A percentile compares a stretch with the other conserved stretches of the same genome.
Evolutionary conservation across 2,329 filamentous ascomycete genomes (phyloP).

Genomic region (Beauveria asiatica): DNA sequence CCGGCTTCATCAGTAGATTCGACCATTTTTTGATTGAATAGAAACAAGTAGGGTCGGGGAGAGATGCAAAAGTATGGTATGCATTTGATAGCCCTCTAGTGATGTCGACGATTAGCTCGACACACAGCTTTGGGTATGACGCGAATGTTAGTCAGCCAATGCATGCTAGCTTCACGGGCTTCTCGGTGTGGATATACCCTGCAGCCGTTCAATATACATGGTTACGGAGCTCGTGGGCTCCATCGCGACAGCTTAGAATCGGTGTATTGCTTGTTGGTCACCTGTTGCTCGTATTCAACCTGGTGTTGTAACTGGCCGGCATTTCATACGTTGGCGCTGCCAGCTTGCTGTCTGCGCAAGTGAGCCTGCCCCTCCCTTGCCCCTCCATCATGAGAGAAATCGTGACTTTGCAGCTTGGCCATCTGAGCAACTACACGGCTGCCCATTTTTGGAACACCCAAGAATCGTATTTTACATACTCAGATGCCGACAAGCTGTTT

Average conservation of each 20-base stretch:
- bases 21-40: not conserved
- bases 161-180: not conserved
- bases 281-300: not conserved
- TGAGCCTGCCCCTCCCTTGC: not conserved
- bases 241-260: too few species aligned
- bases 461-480: slow-evolving; percentile 97
- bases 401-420: slow-evolving; percentile 85
- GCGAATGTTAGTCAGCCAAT: slow-evolving; percentile 1
- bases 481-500: slow-evolving; percentile 29
- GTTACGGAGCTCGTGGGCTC: not conserved
- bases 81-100: not conserved
- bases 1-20: not conserved
- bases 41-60: not conserved
- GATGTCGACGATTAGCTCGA: not conserved
- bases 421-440: slow-evolving; percentile 84
- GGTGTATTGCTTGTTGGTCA: too few species aligned
- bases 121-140: not conserved
- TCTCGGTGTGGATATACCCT: slow-evolving; percentile 1
- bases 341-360: not conserved
- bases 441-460: slow-evolving; percentile 96
- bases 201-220: not conserved
- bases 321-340: not conserved
- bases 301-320: not conserved
- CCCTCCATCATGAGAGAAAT: slow-evolving; percentile 73
- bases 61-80: not conserved